A percentile compares a stretch with the other conserved stretches of the same genome.
These are phyloP conservation scores for Tolypocladium endophyticum DNA, from an alignment of 2,329 filamentous ascomycete species.

Conservation along the genomic window DNA sequence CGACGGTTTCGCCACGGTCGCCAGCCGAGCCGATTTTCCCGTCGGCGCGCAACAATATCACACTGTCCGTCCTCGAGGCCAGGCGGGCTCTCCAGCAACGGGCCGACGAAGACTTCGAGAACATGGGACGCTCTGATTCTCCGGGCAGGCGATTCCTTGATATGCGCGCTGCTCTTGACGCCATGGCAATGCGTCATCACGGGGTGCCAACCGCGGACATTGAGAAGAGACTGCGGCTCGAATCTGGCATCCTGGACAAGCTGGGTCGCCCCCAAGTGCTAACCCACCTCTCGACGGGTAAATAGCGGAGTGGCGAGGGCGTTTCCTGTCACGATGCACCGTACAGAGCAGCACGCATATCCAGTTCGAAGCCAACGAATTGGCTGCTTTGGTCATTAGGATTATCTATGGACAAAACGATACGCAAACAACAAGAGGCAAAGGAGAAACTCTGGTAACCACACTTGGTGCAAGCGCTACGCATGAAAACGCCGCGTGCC, in stretches of 20 bases:
- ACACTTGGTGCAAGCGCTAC: background rate
- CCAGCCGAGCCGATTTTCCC: conserved; percentile 15
- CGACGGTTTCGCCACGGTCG: conserved; percentile 8
- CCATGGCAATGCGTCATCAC: conserved; percentile 30
- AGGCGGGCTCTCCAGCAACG: conserved; percentile 31
- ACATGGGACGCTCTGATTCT: conserved; percentile 20
- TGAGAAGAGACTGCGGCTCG: conserved; percentile 34
- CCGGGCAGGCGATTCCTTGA: conserved; percentile 34
- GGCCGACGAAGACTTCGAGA: conserved; percentile 33
- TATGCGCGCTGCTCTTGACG: conserved; percentile 34
- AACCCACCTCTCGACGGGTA: conserved; percentile 19
- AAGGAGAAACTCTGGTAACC: background rate
- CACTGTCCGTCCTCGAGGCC: conserved; percentile 38
- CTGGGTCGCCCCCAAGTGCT: conserved; percentile 32
- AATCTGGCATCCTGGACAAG: conserved; percentile 31
- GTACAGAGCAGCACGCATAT: background rate
- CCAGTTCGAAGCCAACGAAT: background rate
- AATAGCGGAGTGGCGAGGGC: background rate
- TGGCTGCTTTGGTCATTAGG: background rate
- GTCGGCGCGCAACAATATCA: conserved; percentile 27
- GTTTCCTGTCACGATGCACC: background rate
- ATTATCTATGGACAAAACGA: background rate
- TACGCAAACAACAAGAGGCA: background rate
- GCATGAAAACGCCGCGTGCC: background rate
- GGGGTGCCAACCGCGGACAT: conserved; percentile 30